These are phyloP conservation scores for Tarenaya hassleriana DNA, from an alignment of 345 rosid genomes.

Conservation along the genomic window DNA sequence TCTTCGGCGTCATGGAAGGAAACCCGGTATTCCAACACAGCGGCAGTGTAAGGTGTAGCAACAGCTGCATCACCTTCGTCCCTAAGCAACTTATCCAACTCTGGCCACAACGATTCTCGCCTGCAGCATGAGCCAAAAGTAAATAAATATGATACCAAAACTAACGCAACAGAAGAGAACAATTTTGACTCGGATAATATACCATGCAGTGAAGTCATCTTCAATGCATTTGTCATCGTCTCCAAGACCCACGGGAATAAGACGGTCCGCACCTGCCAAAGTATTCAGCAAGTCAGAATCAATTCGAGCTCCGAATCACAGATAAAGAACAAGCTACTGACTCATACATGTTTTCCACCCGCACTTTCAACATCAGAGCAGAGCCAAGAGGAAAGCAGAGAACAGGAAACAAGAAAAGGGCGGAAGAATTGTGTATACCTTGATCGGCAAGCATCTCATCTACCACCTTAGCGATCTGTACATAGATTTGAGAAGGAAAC, in stretches of 20 bases:
- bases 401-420: neutral
- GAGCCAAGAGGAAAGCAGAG: too few species aligned
- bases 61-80: conserved; percentile 74
- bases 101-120: conserved; percentile 91
- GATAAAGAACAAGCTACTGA: neutral
- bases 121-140: conserved; percentile 29
- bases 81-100: conserved; percentile 75
- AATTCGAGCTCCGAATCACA: too few species aligned
- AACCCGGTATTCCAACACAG: conserved; percentile 83
- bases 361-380: neutral
- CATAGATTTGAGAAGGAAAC: too few species aligned
- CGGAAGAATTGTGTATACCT: conserved; percentile 43
- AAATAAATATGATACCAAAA: conserved; percentile 10
- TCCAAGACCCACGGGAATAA: conserved; percentile 75
- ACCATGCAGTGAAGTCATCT: conserved; percentile 83
- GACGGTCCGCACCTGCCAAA: conserved; percentile 74
- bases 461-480: conserved; percentile 77
- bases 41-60: conserved; percentile 81
- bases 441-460: conserved; percentile 67
- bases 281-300: too few species aligned
- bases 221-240: conserved; percentile 93
- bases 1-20: conserved; percentile 48
- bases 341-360: too few species aligned
- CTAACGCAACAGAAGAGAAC: too few species aligned
- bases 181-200: conserved; percentile 11